A percentile compares a stretch with the other conserved stretches of the same genome.
phyloP scores from a whole-genome alignment of 2,329 filamentous ascomycete genomes.

The Hypoxylon sp. region DNA sequence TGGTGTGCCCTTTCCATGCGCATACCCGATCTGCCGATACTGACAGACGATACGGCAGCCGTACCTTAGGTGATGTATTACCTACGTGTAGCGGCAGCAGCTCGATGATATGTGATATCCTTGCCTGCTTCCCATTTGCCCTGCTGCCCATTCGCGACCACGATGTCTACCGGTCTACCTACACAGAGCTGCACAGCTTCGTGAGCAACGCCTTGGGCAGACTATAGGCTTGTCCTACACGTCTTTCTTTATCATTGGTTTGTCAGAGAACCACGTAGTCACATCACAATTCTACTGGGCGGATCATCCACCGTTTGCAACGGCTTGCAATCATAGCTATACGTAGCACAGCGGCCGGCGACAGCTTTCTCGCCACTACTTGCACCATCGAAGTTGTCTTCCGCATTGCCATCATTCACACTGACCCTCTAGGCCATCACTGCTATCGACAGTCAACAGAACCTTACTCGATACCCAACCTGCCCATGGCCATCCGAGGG shows the following conservation, averaged over 20 bases:
- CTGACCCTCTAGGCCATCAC: background rate
- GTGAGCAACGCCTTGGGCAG: background rate
- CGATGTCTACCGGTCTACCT: background rate
- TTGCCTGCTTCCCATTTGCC: background rate
- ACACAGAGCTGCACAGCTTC: background rate
- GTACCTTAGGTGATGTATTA: background rate
- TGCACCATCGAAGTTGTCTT: background rate
- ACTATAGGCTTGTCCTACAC: background rate
- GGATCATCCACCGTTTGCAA: slow-evolving; percentile 10
- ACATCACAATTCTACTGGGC: slow-evolving; percentile 8
- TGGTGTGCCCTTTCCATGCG: background rate
- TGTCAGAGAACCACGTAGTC: background rate
- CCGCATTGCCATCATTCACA: background rate
- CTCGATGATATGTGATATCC: background rate
- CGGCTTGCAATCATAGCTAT: too few species aligned
- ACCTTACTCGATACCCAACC: background rate
- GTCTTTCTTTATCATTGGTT: slow-evolving; percentile 7
- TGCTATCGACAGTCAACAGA: background rate
- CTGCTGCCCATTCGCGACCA: background rate
- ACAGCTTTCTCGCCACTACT: slow-evolving; percentile 2
- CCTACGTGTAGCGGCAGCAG: too few species aligned
- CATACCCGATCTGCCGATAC: background rate
- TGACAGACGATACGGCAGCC: background rate
- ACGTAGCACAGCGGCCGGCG: slow-evolving; percentile 1
- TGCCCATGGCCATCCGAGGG: slow-evolving; percentile 18